A percentile compares a stretch with the other conserved stretches of the same genome.
phyloP scores from a whole-genome alignment of 108 stramenopile species.

The Nitzschia putrida region DNA sequence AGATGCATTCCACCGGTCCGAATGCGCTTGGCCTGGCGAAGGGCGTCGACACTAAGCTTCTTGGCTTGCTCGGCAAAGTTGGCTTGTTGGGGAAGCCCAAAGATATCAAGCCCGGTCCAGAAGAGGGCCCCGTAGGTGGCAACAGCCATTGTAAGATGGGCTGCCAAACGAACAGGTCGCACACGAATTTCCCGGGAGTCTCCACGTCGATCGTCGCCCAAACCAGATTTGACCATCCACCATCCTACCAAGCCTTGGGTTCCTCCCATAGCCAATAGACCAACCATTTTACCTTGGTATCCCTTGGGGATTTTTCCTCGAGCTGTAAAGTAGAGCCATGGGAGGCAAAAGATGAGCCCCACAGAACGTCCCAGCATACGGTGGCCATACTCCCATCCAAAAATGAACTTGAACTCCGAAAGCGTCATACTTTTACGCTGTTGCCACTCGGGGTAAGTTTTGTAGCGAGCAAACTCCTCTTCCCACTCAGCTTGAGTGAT shows the following conservation, averaged over 20 bases:
- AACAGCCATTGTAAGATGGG: conserved; percentile 95
- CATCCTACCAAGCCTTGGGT: conserved; percentile 98
- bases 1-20: conserved; percentile 55
- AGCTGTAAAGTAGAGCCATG: conserved; percentile 86
- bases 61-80: conserved; percentile 32
- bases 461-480: conserved; percentile 94
- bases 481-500: conserved; percentile 87
- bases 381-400: conserved; percentile 98
- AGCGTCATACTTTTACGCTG: conserved; percentile 93
- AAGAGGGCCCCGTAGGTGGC: conserved; percentile 89
- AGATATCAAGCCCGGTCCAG: conserved; percentile 92
- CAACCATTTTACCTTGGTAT: conserved; percentile 79
- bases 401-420: conserved; percentile 98
- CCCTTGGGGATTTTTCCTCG: conserved; percentile 76
- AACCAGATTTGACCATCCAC: conserved; percentile 99
- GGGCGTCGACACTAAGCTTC: conserved; percentile 49
- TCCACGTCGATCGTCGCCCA: conserved; percentile 87
- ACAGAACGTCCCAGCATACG: conserved; percentile 95
- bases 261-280: conserved; percentile 93
- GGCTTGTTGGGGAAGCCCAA: conserved; percentile 59
- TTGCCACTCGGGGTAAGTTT: conserved; percentile 95
- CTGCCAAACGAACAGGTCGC: conserved; percentile 90
- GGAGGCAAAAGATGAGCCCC: conserved; percentile 86
- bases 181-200: conserved; percentile 94
- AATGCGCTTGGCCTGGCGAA: conserved; percentile 59